phyloP scores from a whole-genome alignment of 73 alveolate species.

The Symbiodinium natans region DNA sequence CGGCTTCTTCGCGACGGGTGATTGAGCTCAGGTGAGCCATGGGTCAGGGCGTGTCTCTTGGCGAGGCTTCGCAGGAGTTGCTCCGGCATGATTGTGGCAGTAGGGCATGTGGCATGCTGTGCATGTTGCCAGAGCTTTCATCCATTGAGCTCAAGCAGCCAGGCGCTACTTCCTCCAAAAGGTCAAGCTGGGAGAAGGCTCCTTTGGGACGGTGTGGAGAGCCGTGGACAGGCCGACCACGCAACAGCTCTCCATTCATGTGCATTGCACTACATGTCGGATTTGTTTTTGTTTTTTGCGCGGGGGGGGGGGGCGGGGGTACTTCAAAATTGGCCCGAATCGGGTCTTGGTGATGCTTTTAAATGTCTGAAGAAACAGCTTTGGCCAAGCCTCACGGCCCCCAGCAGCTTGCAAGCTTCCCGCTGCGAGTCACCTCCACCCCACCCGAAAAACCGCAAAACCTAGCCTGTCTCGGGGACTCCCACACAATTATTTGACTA shows the following conservation, averaged over 20 bases:
- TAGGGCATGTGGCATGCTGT: background rate
- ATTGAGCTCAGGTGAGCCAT: conserved; percentile 34
- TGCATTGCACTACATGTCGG: background rate
- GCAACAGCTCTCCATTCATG: background rate
- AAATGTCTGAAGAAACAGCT: no score
- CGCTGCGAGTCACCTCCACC: no score
- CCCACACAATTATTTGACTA: no score
- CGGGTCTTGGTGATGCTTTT: no score
- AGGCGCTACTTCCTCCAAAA: conserved; percentile 88
- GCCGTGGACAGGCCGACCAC: conserved; percentile 63
- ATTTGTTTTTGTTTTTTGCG: background rate
- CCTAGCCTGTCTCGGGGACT: no score
- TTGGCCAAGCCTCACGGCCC: no score
- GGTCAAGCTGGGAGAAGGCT: conserved; percentile 89
- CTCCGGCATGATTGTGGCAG: background rate
- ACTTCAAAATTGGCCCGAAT: no score
- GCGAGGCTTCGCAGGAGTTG: conserved; percentile 23
- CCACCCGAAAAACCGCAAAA: no score
- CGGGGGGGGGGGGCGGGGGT: background rate
- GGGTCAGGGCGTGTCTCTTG: conserved; percentile 71
- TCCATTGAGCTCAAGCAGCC: no score
- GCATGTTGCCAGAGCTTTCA: no score
- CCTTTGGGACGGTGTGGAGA: conserved; percentile 89
- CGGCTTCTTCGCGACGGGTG: no score
- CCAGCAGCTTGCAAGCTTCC: no score